Conservation (phyloP, 2,329 filamentous ascomycete genomes). For the Berkeleyomyces rouxiae region DNA sequence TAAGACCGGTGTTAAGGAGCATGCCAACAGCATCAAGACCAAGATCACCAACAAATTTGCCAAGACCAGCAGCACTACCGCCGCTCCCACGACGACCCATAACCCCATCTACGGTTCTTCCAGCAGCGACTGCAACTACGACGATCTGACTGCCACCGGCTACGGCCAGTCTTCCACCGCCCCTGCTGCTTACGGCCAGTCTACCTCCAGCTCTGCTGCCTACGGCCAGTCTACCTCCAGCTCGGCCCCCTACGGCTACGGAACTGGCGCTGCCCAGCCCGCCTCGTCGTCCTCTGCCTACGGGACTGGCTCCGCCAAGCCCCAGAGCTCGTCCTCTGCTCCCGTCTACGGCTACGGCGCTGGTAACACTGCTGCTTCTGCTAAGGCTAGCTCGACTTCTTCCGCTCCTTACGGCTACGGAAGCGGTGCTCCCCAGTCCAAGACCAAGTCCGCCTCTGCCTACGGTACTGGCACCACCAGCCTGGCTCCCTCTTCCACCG, state of each 20-base stretch:
- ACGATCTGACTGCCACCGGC: neutral
- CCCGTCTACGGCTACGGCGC: neutral
- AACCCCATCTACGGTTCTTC: neutral
- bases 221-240: neutral
- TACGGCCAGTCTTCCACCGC: neutral
- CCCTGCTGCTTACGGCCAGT: neutral
- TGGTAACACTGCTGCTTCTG: neutral
- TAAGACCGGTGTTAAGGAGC: neutral
- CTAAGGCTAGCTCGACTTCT: neutral
- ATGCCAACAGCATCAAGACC: neutral
- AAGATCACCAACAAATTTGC: neutral
- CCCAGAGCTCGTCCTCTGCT: neutral
- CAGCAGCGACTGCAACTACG: neutral
- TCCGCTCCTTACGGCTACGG: neutral
- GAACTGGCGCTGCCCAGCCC: neutral
- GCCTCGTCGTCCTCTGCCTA: neutral
- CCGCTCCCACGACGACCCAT: neutral
- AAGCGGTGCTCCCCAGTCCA: neutral
- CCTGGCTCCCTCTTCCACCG: neutral
- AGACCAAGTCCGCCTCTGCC: neutral
- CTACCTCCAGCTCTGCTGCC: neutral
- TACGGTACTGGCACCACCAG: slow-evolving; percentile 1
- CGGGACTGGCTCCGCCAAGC: neutral
- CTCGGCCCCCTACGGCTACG: neutral
- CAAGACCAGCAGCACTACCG: neutral